Evolutionary conservation across 345 rosid genomes (phyloP).

Genomic region (Brassica cretica): DNA sequence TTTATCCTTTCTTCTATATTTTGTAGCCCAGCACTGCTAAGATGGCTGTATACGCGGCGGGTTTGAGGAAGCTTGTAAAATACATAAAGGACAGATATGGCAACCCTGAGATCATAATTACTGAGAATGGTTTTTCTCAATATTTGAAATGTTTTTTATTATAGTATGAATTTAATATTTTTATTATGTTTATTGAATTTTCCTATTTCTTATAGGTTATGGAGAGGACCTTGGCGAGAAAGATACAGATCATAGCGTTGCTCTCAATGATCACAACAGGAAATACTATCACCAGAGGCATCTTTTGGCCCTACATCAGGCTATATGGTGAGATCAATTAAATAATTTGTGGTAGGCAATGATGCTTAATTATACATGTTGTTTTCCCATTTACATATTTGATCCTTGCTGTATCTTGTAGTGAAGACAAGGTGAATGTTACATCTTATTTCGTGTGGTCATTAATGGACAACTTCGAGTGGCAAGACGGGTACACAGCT

Average conservation of each 20-base stretch:
- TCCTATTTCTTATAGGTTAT: conserved; percentile 7
- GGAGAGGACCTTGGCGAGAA: conserved; percentile 40
- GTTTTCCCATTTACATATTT: neutral
- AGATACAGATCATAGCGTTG: conserved; percentile 30
- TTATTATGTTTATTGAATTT: neutral
- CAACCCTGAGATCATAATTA: conserved; percentile 46
- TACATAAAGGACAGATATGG: conserved; percentile 43
- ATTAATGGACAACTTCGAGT: conserved; percentile 39
- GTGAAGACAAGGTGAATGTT: conserved; percentile 37
- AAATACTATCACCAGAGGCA: conserved; percentile 38
- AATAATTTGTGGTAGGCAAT: neutral
- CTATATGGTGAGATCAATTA: conserved; percentile 32
- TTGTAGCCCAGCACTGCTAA: conserved; percentile 42
- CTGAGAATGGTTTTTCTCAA: conserved; percentile 50
- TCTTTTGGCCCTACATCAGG: conserved; percentile 22
- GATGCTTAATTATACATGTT: neutral
- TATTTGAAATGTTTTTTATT: neutral
- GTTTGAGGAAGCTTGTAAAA: conserved; percentile 41
- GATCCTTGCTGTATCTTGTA: conserved; percentile 6
- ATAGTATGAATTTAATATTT: neutral
- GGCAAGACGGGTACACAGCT: conserved; percentile 42
- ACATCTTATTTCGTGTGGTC: conserved; percentile 36
- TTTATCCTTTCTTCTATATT: conserved; percentile 1
- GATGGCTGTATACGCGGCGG: conserved; percentile 46
- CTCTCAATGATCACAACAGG: conserved; percentile 40